Evolutionary conservation across 2,329 filamentous ascomycete species (phyloP).

Genomic region (Botryotinia narcissicola): DNA sequence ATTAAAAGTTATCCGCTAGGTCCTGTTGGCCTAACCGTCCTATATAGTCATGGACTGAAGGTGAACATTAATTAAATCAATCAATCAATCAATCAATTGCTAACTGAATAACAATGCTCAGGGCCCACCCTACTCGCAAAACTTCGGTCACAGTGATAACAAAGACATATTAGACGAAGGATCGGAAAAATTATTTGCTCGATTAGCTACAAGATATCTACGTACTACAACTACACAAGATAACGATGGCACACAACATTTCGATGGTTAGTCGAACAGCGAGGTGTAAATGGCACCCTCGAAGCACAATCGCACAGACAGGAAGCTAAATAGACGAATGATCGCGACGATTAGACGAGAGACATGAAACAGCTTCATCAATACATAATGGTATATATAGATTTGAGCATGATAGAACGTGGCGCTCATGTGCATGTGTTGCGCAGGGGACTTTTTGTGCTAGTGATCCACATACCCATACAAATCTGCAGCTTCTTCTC

Average conservation of each 20-base stretch:
- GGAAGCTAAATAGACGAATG: background rate
- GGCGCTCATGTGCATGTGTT: background rate
- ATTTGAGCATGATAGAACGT: background rate
- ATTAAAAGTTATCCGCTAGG: too few species aligned
- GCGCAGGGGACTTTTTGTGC: background rate
- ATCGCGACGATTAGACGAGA: background rate
- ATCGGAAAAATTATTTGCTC: too few species aligned
- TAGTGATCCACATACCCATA: background rate
- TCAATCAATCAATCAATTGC: too few species aligned
- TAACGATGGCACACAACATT: background rate
- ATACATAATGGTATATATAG: background rate
- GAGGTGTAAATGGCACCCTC: background rate
- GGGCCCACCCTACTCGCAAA: too few species aligned
- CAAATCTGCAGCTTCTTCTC: fast-evolving
- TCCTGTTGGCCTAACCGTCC: too few species aligned
- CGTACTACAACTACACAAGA: background rate
- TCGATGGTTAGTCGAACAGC: background rate
- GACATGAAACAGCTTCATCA: background rate
- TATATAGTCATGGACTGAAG: too few species aligned
- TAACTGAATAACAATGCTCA: background rate
- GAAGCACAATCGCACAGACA: background rate
- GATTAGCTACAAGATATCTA: background rate
- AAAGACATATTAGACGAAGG: background rate
- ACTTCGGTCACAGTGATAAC: background rate
- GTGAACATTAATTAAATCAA: too few species aligned